Evolutionary conservation across 2,329 filamentous ascomycete genomes (phyloP), one percentile per base, ranked within the genome.

Genomic region (Paecilomyces niveus): DNA sequence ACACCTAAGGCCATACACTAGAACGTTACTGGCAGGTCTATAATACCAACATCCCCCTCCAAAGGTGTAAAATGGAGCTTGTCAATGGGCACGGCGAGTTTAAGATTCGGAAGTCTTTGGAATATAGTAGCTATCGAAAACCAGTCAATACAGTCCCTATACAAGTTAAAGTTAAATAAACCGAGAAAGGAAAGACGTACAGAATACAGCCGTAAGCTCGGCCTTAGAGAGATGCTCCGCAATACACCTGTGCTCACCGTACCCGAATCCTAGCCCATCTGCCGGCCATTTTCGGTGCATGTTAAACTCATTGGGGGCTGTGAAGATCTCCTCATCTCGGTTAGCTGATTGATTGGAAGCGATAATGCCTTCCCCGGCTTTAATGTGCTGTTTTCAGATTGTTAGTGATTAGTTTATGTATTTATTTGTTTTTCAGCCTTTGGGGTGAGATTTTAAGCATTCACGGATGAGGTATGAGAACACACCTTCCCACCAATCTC

Each of bases 271-370:
- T 11, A 81, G 68, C 0, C 72, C 72, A 52, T 76, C 69, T 53
- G 74, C 65, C 3, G 61, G 68, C 53, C 70, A 69, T 35, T 67
- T 65, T 22, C 78, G 73, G 59, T 75, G 70, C 65, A 81, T 76
- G 64, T 80, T 68, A 62, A 81, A 81, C 11, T 58, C 63, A 58
- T 80, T 74, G 2, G 78, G 68, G 57, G 76, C 59, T 5, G 65
- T 63, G 58, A 78, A 79, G 9, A 78, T 64, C 0, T 79, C 75
- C 56, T 77, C 75, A 63, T 81, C 79, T 2, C 80, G 68, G 63
- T 81, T 80, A 31, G 74, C 80, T 15, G 76, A 79, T 62, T 77
- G 73, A 26, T 78, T 80, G 8, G 77, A 74, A 3, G 76, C 75
- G 60, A 81, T 80, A 61, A 81, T 76, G 45, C 78, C 78, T 55